Evolutionary conservation across 2,329 filamentous ascomycete genomes (phyloP), one percentile per base, ranked within the genome.

Genomic region (Pseudohalonectria lignicola): DNA sequence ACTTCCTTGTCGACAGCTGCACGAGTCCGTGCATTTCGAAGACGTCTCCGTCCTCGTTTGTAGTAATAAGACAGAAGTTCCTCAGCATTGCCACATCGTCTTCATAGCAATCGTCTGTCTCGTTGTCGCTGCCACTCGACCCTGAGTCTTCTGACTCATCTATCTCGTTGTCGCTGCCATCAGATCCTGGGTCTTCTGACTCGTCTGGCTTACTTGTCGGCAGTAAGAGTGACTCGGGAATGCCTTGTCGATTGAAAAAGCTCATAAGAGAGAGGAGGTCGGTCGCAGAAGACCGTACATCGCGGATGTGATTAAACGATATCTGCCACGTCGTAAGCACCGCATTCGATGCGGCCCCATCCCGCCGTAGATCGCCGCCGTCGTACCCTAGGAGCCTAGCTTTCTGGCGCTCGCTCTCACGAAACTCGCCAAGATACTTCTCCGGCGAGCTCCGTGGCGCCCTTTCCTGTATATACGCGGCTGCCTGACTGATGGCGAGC

Each of bases 1-100:
- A 63, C 29, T 40, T 49, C 38, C 49, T 51, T 8, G 49, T 61
- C 19, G 56, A 48, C 19, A 64, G 42, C 43, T 64, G 59, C 16
- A 66, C 63, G 3, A 68, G 50, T 7, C 42, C 31, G 45, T 68
- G 63, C 60, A 67, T 67, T 41, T 61, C 54, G 36, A 61, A 64
- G 2, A 39, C 37, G 11, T 42, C 48, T 2, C 44, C 43, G 16
- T 36, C 16, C 23, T 41, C 43, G n/a, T 39, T 49, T 11, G 37
- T 35, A 1, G 40, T 37, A 8, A 68, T 45, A 4, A 67, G 53
- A 2, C 49, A 62, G 44, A 53, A 68, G 36, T 56, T 46, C 30
- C 47, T 44, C 9, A 69, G 49, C 2, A 49, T 45, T 1, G 41
- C 21, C 1, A 67, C 36, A 43, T 65, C 56, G 3, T 54, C 47